These are phyloP conservation scores for Arachnomyces sp. DNA, from an alignment of 2,329 filamentous ascomycete species.

Conservation along the genomic window DNA sequence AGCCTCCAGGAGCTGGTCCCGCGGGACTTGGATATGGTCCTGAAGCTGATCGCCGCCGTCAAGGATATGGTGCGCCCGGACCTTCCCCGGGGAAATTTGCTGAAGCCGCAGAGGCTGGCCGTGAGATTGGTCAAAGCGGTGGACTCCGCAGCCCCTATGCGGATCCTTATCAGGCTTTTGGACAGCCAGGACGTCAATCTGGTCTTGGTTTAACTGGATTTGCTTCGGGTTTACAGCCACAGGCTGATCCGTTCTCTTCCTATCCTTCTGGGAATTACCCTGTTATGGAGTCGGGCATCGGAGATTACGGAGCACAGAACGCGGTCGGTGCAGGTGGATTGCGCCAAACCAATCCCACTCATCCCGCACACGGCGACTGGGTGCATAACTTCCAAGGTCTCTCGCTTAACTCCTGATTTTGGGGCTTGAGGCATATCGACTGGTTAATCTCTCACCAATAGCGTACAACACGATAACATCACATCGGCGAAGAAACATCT, in stretches of 20 bases:
- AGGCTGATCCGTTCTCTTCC: constrained; percentile 30
- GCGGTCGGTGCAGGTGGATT: constrained; percentile 28
- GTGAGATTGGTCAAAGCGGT: constrained; percentile 10
- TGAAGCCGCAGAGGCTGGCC: constrained; percentile 16
- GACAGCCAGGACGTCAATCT: constrained; percentile 23
- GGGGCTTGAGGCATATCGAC: constrained; percentile 5
- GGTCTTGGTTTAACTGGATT: constrained; percentile 25
- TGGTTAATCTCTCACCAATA: background rate
- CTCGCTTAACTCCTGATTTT: constrained; percentile 54
- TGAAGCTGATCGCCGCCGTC: constrained; percentile 36
- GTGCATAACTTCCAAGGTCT: constrained; percentile 59
- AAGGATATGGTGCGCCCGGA: constrained; percentile 11
- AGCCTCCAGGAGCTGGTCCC: constrained; percentile 60
- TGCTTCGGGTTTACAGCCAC: constrained; percentile 15
- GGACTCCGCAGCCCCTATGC: constrained; percentile 26
- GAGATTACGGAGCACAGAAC: constrained; percentile 22
- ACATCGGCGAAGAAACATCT: too few relatives aligned
- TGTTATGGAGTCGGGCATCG: constrained; percentile 29
- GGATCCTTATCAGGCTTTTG: constrained; percentile 32
- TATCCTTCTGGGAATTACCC: constrained; percentile 28
- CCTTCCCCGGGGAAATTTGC: constrained; percentile 12
- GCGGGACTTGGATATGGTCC: constrained; percentile 54
- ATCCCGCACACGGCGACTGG: constrained; percentile 49
- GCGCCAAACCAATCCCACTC: constrained; percentile 27
- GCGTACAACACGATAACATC: background rate